A percentile compares a stretch with the other conserved stretches of the same genome.
These are phyloP conservation scores for Lasiodiplodia sp. DNA, from an alignment of 2,329 filamentous ascomycete species.

Conservation along the genomic window DNA sequence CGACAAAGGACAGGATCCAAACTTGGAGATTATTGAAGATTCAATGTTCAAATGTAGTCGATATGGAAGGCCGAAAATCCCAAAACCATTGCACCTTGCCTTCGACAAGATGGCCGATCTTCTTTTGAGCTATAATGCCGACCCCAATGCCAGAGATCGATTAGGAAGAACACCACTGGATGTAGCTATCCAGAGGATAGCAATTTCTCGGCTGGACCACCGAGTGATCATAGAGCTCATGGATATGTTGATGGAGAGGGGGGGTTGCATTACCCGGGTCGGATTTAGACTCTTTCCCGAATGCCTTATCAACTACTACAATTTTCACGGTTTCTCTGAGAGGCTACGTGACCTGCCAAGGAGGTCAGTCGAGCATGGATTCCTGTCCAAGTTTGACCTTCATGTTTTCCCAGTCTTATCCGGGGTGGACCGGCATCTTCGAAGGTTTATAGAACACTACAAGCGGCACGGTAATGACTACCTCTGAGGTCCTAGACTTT, in stretches of 20 bases:
- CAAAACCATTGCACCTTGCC: background rate
- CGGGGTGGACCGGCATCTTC: no score
- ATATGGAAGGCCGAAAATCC: background rate
- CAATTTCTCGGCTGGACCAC: background rate
- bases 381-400: background rate
- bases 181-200: background rate
- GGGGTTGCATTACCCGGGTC: background rate
- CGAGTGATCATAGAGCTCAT: background rate
- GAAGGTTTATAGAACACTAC: no score
- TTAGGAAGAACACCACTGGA: background rate
- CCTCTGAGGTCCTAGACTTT: no score
- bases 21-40: background rate
- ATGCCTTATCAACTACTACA: no score
- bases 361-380: background rate
- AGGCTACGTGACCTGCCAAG: background rate
- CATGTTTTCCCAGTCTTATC: no score
- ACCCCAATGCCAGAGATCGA: background rate
- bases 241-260: background rate
- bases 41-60: background rate
- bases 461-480: no score
- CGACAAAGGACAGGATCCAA: background rate
- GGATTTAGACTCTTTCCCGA: background rate
- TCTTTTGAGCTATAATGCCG: background rate
- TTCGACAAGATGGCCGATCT: background rate
- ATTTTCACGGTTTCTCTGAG: no score